Base-by-base conservation (phyloP, 768 basidiomycete species). In the Podaxis pistillaris region DNA sequence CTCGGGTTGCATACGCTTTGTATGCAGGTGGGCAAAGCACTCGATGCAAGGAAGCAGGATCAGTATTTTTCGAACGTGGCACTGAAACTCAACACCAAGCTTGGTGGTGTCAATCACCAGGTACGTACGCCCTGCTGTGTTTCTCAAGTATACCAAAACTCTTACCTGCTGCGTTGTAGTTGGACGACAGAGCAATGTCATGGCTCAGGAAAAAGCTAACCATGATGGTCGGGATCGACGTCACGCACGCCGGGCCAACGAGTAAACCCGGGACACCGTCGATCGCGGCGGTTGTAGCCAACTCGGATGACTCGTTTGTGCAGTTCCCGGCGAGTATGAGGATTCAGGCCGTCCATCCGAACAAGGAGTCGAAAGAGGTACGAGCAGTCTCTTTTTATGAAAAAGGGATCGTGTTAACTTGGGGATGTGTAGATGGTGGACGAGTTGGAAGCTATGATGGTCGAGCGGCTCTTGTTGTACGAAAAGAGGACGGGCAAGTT, bases 201-300 rank as follows among this genome's bases (percentile, higher is more conserved):
- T 93, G 91, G 91, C 74, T 93, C 52, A 83, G 72, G 1, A 83
- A 83, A 71, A 79, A 80, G 66, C 81, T 81, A 58, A 93, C 92
- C 9, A 94, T 94, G 88, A 75, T 94, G 69, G 86, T 94, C 2
- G 93, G 93, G 0, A 90, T 92, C 65, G 91, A 94, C 68, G 90
- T 92, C 0, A 93, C 90, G 0, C 91, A 94, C 65, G 90, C 91
- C 3, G 83, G 89, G 1, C 88, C 89, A 1, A 81, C 75, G 5
- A 89, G 88, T 65, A 71, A 78, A 56, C 79, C 80, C 2, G 93
- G 92, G 2, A 87, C 91, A 1, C 93, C 93, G 2, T 92, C 90
- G 0, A 89, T 94, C 49, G 90, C 90, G 0, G 92, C 91, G 0
- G 88, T 94, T 9, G 93, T 94, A 2, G 92, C 89, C 0, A 93